Conservation (phyloP, 495 filamentous ascomycete genomes). For the Penicillium diatomitis region DNA sequence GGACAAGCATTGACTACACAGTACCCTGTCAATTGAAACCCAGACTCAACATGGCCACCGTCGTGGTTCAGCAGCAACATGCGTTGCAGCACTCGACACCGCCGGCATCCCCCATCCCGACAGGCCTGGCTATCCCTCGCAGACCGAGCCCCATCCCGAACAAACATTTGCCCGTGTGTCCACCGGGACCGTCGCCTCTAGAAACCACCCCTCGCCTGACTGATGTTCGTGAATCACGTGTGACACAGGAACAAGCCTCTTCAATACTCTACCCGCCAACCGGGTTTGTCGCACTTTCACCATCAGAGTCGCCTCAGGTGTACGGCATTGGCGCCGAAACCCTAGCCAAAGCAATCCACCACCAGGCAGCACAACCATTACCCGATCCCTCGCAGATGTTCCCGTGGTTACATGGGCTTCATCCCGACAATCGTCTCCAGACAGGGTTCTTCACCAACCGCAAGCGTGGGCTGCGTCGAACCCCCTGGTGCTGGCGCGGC, state of each 20-base stretch:
- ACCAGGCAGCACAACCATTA: slow-evolving; percentile 64
- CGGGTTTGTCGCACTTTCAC: slow-evolving; percentile 46
- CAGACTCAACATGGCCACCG: slow-evolving; percentile 37
- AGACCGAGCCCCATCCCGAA: slow-evolving; percentile 65
- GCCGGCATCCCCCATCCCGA: slow-evolving; percentile 30
- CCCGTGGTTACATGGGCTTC: slow-evolving; percentile 97
- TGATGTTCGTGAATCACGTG: slow-evolving; percentile 23
- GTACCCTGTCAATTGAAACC: background rate
- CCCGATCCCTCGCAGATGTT: slow-evolving; percentile 80
- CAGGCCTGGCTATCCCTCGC: slow-evolving; percentile 33
- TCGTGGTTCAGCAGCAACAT: slow-evolving; percentile 41
- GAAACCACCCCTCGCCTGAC: slow-evolving; percentile 42
- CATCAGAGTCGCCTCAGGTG: slow-evolving; percentile 44
- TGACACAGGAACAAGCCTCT: slow-evolving; percentile 35
- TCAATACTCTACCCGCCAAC: slow-evolving; percentile 73
- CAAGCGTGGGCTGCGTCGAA: slow-evolving; percentile 58
- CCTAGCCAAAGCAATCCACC: slow-evolving; percentile 63
- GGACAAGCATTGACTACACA: too few species aligned
- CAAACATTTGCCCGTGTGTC: slow-evolving; percentile 79
- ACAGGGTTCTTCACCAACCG: slow-evolving; percentile 78
- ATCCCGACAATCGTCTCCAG: slow-evolving; percentile 80
- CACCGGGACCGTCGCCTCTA: slow-evolving; percentile 61
- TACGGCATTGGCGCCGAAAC: slow-evolving; percentile 63
- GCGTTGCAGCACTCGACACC: slow-evolving; percentile 38
- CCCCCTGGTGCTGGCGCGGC: slow-evolving; percentile 71